These are phyloP conservation scores for Saccharomycopsis microspora DNA, from an alignment of 805 yeast species.

Conservation along the genomic window DNA sequence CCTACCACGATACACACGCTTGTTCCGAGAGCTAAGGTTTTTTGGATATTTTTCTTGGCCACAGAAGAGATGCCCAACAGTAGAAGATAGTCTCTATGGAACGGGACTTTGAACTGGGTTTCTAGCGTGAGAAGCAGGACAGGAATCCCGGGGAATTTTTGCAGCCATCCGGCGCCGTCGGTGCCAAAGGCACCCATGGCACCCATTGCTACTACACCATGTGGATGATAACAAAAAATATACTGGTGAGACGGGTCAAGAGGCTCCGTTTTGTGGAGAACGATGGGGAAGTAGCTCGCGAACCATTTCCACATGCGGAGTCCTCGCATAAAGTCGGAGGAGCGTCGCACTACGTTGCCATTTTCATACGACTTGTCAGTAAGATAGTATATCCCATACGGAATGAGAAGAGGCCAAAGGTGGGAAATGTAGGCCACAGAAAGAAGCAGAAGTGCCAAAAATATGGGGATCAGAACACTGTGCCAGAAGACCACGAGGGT, in stretches of 20 bases:
- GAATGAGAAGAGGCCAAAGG: constrained; percentile 56
- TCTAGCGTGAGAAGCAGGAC: constrained; percentile 68
- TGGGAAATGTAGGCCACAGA: constrained; percentile 41
- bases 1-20: constrained; percentile 89
- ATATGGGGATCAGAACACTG: constrained; percentile 53
- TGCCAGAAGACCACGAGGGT: constrained; percentile 67
- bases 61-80: constrained; percentile 81
- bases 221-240: constrained; percentile 91
- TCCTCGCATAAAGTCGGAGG: constrained; percentile 45
- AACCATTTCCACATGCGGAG: constrained; percentile 58
- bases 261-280: constrained; percentile 53
- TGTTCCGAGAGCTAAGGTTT: constrained; percentile 37
- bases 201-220: constrained; percentile 90
- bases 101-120: constrained; percentile 74
- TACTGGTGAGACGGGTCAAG: constrained; percentile 73
- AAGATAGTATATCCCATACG: constrained; percentile 51
- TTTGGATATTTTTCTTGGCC: constrained; percentile 54
- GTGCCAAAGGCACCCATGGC: constrained; percentile 78
- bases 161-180: constrained; percentile 62
- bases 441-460: constrained; percentile 42
- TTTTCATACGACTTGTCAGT: constrained; percentile 60
- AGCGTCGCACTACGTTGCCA: constrained; percentile 54
- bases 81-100: constrained; percentile 76
- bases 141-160: constrained; percentile 74
- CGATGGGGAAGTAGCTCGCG: constrained; percentile 71